Conservation (phyloP, 495 filamentous ascomycete species). For the Cercophora newfieldiana region DNA sequence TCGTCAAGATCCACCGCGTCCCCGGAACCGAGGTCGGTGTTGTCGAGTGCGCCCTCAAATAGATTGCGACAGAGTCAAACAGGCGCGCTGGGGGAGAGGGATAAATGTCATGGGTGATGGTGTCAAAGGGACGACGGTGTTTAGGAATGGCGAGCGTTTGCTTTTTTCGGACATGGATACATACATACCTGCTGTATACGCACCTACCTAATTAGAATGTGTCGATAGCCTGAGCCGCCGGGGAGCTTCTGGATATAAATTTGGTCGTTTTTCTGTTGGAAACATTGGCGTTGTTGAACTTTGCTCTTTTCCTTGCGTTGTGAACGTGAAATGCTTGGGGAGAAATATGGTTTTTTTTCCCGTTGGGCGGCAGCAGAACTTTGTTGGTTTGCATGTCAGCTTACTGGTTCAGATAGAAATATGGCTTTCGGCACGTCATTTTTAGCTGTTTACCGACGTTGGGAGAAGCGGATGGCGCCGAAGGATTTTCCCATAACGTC, state of each 20-base stretch:
- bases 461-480: too few relatives aligned
- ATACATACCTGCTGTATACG: not conserved
- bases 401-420: too few relatives aligned
- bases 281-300: not conserved
- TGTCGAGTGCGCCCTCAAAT: constrained; percentile 17
- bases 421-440: too few relatives aligned
- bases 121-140: too few relatives aligned
- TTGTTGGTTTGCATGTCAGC: too few relatives aligned
- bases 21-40: constrained; percentile 12
- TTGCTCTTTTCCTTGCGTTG: too few relatives aligned
- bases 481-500: too few relatives aligned
- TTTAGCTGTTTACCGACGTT: too few relatives aligned
- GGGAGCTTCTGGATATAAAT: not conserved
- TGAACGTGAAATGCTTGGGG: too few relatives aligned
- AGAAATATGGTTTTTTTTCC: too few relatives aligned
- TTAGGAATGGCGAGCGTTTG: not conserved
- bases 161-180: not conserved
- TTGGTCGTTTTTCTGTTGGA: not conserved
- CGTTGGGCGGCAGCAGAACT: too few relatives aligned
- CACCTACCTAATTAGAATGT: not conserved
- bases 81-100: not conserved
- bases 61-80: not conserved
- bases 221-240: not conserved
- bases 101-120: not conserved
- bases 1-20: constrained; percentile 13